Evolutionary conservation across 1,284 basidiomycete species (phyloP), one percentile per base, ranked within the genome.

Genomic region (Ceratobasidium sp.): DNA sequence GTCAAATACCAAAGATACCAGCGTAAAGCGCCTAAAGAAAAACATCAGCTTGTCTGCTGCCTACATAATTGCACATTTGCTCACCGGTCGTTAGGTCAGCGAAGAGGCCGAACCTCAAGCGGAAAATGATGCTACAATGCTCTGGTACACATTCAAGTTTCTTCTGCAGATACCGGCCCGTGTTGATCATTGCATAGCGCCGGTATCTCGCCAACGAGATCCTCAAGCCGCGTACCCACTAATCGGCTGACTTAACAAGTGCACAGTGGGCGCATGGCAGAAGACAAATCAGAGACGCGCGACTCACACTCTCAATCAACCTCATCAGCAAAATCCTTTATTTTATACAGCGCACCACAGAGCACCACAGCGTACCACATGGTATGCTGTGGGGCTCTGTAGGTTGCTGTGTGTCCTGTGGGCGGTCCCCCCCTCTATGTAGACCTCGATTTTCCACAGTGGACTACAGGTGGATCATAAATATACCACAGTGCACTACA

Each of bases 1-100:
- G 96, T 98, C 39, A 96, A 96, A 82, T 91, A 97, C 83, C 97
- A 98, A 71, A 99, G 87, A 80, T 99, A 99, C 84, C 99, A 99
- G 77, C 97, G 97, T 82, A 99, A 99, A 2, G 97, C 96, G 85
- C 99, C 97, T 91, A 48, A 18, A 8, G 12, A 43, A 26, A 3
- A n/a, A 9, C 10, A 43, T 70, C 41, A 46, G 21, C 58, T 43
- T 52, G 41, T 57, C 23, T 30, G 53, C 8, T 48, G 12, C 28
- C 39, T 12, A 2, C 28, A 30, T 45, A 1, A 18, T n/a, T 4
- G 21, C 0, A 32, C 30, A 0, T 52, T 30, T 36, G 73, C 84
- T 72, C 77, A 93, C 92, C 92, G 57, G 94, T 99, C 97, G 99
- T 99, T 76, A 99, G 87, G 78, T 99, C 97, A 65, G 97, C 93